Conservation (phyloP, 2,329 filamentous ascomycete species). For the Aquanectria penicillioides region DNA sequence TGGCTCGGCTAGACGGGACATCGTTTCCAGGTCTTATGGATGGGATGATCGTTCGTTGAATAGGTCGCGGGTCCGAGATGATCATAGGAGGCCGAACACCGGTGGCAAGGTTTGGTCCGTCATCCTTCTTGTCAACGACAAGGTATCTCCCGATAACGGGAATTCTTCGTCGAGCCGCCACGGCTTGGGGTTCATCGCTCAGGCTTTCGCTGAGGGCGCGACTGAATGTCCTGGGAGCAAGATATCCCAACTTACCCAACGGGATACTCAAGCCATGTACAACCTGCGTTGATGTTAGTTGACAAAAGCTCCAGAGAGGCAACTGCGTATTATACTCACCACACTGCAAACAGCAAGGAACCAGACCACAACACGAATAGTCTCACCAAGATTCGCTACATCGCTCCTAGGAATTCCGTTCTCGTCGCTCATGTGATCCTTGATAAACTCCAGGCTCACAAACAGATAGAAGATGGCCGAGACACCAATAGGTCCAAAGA, state of each 20-base stretch:
- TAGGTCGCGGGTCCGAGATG: conserved; percentile 22
- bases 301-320: rapidly evolving
- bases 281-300: conserved; percentile 50
- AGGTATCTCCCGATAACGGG: conserved; percentile 34
- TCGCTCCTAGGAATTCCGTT: conserved; percentile 72
- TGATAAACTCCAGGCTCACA: conserved; percentile 79
- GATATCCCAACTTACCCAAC: conserved; percentile 71
- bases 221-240: conserved; percentile 70
- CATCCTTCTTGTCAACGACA: not conserved
- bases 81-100: conserved; percentile 14
- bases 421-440: conserved; percentile 58
- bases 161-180: conserved; percentile 24
- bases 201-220: conserved; percentile 42
- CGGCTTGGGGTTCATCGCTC: conserved; percentile 21
- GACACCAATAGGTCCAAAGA: conserved; percentile 93
- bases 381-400: conserved; percentile 71
- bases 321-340: conserved; percentile 59
- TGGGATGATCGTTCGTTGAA: not conserved
- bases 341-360: conserved; percentile 86
- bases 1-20: not conserved
- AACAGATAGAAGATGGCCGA: conserved; percentile 92
- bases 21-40: no score
- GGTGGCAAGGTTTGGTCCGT: not conserved
- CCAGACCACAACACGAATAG: conserved; percentile 81
- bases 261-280: conserved; percentile 88